Base-by-base conservation (phyloP, 2,329 filamentous ascomycete species). In the Phaeosphaeriaceae sp. region DNA sequence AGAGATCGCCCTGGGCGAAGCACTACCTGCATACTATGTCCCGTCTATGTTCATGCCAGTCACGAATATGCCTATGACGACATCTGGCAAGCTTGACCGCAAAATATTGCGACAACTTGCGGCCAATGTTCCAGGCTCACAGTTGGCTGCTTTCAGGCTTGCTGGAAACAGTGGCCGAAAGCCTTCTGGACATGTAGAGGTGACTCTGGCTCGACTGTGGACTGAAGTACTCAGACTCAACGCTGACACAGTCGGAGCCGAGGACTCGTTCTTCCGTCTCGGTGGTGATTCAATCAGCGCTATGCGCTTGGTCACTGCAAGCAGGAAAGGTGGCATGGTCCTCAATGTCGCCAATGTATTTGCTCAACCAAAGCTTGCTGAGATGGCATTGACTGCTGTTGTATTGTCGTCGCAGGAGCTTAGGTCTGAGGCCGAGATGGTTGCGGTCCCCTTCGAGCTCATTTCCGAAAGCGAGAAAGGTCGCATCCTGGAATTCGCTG, bases 231-330 rank as follows among this genome's bases (percentile, higher is more conserved):
- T 83, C 7, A 74, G 76, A 11, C 70, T 82, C 23, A 71, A 71
- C 8, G 55, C 72, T 3, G 74, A 75, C 5, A 76, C 77, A 21
- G 74, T 83, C 30, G 78, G 77, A 8, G 74, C 73, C 1, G 78
- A 81, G 51, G 81, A 82, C 49, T 81, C 75, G 51, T 83, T 83
- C 67, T 82, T 83, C 61, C 75, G 77, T 0, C 69, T 82, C 3
- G 81, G 81, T 26, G 81, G 81, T 24, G 81, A 83, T 57, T 83
- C 81, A 0, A 78, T 83, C 59, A 77, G 77, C 21, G 81, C 81
- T 4, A 83, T 83, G 80, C 66, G 65, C 6, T 74, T 83, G 1
- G 81, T 82, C 42, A 75, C 76, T 4, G 77, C 77, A 32, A 77
- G 78, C 24, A 74, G 79, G 7, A 74, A 76, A 4, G 72, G 76